These are phyloP conservation scores for Cyberlindnera mycetangii DNA, from an alignment of 805 yeast species.

Conservation along the genomic window DNA sequence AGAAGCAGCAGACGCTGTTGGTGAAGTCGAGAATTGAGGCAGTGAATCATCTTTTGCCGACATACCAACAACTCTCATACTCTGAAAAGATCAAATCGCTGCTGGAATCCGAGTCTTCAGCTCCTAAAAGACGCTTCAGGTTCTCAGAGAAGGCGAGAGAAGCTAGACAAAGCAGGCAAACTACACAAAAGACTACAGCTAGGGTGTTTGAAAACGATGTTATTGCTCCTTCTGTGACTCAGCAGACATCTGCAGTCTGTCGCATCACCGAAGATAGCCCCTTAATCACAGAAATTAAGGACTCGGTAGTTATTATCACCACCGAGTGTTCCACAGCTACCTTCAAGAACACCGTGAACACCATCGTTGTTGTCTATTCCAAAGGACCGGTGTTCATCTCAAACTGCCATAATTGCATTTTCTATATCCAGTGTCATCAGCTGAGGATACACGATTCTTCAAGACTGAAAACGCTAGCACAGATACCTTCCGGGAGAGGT, in stretches of 20 bases:
- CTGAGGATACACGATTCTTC: slow-evolving; percentile 22
- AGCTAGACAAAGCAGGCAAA: background rate
- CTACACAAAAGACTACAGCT: background rate
- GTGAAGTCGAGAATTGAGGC: slow-evolving; percentile 17
- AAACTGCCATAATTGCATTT: slow-evolving; percentile 8
- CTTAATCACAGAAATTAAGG: slow-evolving; percentile 9
- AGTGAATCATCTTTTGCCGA: slow-evolving; percentile 21
- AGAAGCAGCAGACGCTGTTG: slow-evolving; percentile 1
- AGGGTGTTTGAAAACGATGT: background rate
- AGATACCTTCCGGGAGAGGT: slow-evolving; percentile 11
- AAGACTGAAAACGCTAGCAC: slow-evolving; percentile 7
- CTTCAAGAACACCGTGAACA: slow-evolving; percentile 10
- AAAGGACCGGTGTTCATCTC: slow-evolving; percentile 22
- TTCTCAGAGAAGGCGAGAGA: slow-evolving; percentile 9
- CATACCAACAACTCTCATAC: slow-evolving; percentile 23
- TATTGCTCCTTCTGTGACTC: slow-evolving; percentile 1
- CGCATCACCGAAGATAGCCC: background rate
- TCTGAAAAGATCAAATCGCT: slow-evolving; percentile 15
- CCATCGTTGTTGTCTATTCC: slow-evolving; percentile 12
- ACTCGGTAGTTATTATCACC: slow-evolving; percentile 13
- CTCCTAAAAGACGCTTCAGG: slow-evolving; percentile 13
- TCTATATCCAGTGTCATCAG: slow-evolving; percentile 24
- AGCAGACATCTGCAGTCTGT: background rate
- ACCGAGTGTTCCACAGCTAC: slow-evolving; percentile 14
- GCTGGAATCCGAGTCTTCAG: slow-evolving; percentile 4